Evolutionary conservation across 2,329 filamentous ascomycete genomes (phyloP).

Genomic region (Aspergillus pseudoterreus): DNA sequence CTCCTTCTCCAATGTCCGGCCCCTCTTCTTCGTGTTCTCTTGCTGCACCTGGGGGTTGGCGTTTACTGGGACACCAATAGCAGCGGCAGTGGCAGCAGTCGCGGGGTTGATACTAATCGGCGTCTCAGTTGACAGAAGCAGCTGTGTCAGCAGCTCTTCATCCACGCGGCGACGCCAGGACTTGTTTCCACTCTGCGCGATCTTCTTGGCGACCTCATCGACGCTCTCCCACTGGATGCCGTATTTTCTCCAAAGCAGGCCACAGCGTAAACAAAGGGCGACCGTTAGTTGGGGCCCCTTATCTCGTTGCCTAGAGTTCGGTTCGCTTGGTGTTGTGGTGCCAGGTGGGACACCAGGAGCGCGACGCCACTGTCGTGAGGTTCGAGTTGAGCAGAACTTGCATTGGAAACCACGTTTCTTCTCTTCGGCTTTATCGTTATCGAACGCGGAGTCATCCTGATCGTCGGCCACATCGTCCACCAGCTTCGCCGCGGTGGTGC

Average conservation of each 20-base stretch:
- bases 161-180: constrained; percentile 87
- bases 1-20: constrained; percentile 44
- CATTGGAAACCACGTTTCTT: constrained; percentile 85
- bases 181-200: constrained; percentile 72
- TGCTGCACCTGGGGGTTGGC: constrained; percentile 30
- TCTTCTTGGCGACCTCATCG: constrained; percentile 86
- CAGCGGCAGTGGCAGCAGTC: constrained; percentile 43
- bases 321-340: constrained; percentile 64
- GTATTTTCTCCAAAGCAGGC: constrained; percentile 91
- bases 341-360: constrained; percentile 75
- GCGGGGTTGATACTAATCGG: constrained; percentile 42
- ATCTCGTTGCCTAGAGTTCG: constrained; percentile 67
- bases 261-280: constrained; percentile 85
- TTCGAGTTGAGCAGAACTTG: constrained; percentile 82
- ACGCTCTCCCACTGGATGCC: constrained; percentile 93
- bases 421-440: constrained; percentile 74
- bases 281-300: constrained; percentile 71
- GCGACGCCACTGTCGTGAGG: constrained; percentile 84
- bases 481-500: constrained; percentile 65
- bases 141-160: constrained; percentile 66
- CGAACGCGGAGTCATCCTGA: constrained; percentile 92
- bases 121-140: constrained; percentile 44
- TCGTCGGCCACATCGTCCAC: constrained; percentile 91
- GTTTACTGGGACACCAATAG: constrained; percentile 39
- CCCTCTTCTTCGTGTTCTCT: constrained; percentile 60